Conservation (phyloP, 257 asterid genomes). For the Nicotiana attenuata region DNA sequence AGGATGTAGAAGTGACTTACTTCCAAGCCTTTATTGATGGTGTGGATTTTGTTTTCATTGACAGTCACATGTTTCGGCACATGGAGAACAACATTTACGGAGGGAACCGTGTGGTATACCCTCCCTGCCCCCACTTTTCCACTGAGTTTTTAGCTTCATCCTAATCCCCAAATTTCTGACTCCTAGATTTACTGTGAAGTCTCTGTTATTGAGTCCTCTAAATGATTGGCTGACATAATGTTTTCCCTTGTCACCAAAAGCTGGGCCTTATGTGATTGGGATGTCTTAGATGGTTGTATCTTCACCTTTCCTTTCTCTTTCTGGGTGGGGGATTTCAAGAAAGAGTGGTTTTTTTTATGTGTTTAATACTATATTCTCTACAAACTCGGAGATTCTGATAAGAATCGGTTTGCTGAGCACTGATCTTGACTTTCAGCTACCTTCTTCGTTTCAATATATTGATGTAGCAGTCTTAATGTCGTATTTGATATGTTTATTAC, state of each 20-base stretch:
- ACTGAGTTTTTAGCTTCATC: conserved; percentile 2
- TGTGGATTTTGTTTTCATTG: conserved; percentile 91
- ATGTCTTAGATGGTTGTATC: background rate
- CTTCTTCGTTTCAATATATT: background rate
- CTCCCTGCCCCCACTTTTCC: background rate
- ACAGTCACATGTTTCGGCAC: conserved; percentile 55
- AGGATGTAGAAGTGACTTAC: conserved; percentile 87
- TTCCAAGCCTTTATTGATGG: conserved; percentile 91
- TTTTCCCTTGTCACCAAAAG: background rate
- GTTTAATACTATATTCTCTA: background rate
- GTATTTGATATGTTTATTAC: background rate
- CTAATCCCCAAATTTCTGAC: background rate
- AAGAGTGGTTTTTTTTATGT: background rate
- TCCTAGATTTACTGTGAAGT: background rate
- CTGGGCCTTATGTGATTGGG: background rate
- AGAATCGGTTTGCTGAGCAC: background rate
- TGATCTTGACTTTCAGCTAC: background rate
- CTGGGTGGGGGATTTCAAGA: background rate
- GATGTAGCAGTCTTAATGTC: background rate
- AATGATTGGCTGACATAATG: background rate
- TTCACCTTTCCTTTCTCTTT: background rate
- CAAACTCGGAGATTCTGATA: background rate
- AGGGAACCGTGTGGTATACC: conserved; percentile 70
- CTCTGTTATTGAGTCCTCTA: background rate
- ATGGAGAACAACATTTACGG: conserved; percentile 64